phyloP scores from a whole-genome alignment of 441 rosid species.

The Jatropha podagrica region DNA sequence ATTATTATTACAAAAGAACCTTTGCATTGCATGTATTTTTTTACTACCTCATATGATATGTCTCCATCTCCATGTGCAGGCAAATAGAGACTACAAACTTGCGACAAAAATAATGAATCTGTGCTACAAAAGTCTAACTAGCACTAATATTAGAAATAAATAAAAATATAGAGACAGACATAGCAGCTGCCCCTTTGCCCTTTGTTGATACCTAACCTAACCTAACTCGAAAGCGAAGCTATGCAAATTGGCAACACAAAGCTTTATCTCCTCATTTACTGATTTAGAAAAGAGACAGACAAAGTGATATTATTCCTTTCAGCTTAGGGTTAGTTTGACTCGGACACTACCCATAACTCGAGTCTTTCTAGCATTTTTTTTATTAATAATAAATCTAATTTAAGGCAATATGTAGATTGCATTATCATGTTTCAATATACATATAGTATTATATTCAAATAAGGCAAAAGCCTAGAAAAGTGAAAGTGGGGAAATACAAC shows the following conservation, averaged over 20 bases:
- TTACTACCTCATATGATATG: not conserved
- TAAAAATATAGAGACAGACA: not conserved
- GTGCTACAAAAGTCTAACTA: not conserved
- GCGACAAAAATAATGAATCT: not conserved
- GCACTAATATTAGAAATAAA: too few species aligned
- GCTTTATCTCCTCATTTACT: not conserved
- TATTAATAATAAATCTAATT: too few species aligned
- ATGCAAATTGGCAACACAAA: not conserved
- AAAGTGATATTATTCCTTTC: not conserved
- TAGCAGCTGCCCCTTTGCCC: too few species aligned
- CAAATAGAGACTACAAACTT: not conserved
- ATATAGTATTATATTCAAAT: too few species aligned
- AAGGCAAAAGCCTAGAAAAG: too few species aligned
- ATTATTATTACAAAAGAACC: too few species aligned
- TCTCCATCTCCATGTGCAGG: constrained; percentile 7
- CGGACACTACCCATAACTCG: too few species aligned
- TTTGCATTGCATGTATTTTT: too few species aligned
- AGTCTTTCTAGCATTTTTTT: too few species aligned
- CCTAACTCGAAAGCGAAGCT: not conserved
- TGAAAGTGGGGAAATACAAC: too few species aligned
- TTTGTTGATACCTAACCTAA: not conserved
- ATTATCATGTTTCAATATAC: not conserved
- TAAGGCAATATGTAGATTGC: not conserved
- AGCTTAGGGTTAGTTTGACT: constrained; percentile 2
- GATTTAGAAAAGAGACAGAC: not conserved